Evolutionary conservation across 192 early-diverging fungal genomes (phyloP), one percentile per base, ranked within the genome.

Genomic region (Backusella sp.): DNA sequence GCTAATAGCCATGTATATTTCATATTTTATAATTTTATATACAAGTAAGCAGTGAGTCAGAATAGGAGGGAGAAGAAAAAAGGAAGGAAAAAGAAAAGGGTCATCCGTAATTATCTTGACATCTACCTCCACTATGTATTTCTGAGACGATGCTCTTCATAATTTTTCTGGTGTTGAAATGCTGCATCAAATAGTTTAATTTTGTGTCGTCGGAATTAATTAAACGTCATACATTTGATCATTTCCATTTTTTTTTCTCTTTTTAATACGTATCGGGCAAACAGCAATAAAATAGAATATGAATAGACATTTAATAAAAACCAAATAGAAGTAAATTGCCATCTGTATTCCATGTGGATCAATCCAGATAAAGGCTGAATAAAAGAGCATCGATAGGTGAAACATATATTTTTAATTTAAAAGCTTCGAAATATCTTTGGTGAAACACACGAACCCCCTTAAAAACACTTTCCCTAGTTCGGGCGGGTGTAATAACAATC

Each of bases 381-480:
- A 49, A 49, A 56, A 23, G 7, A 28, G 8, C 12, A 62, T 62
- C 3, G 1, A 28, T 26, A 62, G 19, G 56, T 62, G 56, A 62
- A 62, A 62, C 56, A 62, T 62, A 28, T 59, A 62, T 23, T 62
- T 62, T 62, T 28, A 49, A 49, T 28, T 62, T 62, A 28, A 62
- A 62, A 62, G 56, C 56, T 62, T 62, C 23, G 56, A 62, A 62
- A 28, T 62, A 56, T 62, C 14, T 62, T 62, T 62, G 23, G 56
- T 62, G 56, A 62, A 62, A 62, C 56, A 23, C 56, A 28, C 1
- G 11, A 62, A 62, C 56, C 56, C 56, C 56, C 56, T 62, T 62
- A 62, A 62, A 62, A 62, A 62, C 46, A 62, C 56, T 28, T 28
- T 62, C 23, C 23, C 9, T 28, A 62, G 26, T 9, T 28, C 56